A percentile compares a stretch with the other conserved stretches of the same genome.
These are phyloP conservation scores for Xylaria sp. DNA, from an alignment of 2,329 filamentous ascomycete species.

Conservation along the genomic window DNA sequence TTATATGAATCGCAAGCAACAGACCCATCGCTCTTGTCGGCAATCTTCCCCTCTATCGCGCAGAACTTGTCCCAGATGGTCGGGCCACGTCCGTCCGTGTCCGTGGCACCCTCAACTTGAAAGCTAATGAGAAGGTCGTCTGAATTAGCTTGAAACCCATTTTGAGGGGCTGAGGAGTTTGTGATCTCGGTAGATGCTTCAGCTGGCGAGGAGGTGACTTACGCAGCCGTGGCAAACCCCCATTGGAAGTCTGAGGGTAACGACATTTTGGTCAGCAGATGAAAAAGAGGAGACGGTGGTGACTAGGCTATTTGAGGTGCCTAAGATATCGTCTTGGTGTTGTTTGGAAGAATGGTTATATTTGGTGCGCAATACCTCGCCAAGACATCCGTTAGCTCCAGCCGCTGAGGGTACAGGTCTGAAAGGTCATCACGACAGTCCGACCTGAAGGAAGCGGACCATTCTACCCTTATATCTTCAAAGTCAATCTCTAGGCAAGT, in stretches of 20 bases:
- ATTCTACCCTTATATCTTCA: conserved; percentile 32
- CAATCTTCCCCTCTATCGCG: conserved; percentile 82
- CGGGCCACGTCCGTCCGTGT: conserved; percentile 80
- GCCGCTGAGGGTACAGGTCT: conserved; percentile 31
- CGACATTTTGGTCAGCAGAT: conserved; percentile 57
- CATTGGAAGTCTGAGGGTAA: conserved; percentile 78
- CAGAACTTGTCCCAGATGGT: conserved; percentile 95
- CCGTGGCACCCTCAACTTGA: conserved; percentile 83
- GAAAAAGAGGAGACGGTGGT: conserved; percentile 35
- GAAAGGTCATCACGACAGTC: conserved; percentile 23
- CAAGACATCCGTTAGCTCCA: conserved; percentile 40
- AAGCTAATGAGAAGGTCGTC: conserved; percentile 66
- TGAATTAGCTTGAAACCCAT: conserved; percentile 32
- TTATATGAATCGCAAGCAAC: conserved; percentile 90
- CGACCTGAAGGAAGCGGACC: conserved; percentile 22
- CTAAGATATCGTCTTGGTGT: conserved; percentile 41
- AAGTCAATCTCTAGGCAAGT: conserved; percentile 9
- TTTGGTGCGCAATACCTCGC: conserved; percentile 38
- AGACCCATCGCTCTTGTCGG: conserved; percentile 78
- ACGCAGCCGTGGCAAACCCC: conserved; percentile 84
- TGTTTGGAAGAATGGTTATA: conserved; percentile 49
- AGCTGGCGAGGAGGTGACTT: conserved; percentile 47
- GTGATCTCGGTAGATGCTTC: conserved; percentile 12
- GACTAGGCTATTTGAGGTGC: conserved; percentile 39
- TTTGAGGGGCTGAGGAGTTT: background rate